Evolutionary conservation across 2,329 filamentous ascomycete genomes (phyloP).

Genomic region (Botrytis deweyae): DNA sequence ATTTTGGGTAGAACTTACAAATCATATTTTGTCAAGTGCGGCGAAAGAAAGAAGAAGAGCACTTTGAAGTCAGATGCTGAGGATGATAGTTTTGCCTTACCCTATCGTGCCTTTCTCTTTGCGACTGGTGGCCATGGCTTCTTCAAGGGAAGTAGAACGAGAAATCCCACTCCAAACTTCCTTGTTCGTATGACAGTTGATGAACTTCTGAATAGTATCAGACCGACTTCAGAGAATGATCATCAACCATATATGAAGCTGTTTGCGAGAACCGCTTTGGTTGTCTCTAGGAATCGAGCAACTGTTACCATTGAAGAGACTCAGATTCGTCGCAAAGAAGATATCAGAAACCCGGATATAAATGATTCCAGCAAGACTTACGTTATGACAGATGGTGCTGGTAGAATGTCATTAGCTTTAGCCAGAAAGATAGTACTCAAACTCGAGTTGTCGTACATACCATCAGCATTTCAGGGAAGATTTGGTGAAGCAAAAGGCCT

Average conservation of each 20-base stretch:
- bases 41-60: constrained; percentile 38
- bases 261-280: constrained; percentile 58
- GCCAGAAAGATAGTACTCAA: constrained; percentile 51
- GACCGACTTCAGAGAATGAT: constrained; percentile 48
- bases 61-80: constrained; percentile 42
- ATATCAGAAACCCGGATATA: constrained; percentile 23
- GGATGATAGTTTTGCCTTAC: constrained; percentile 38
- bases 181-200: constrained; percentile 39
- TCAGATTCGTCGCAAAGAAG: constrained; percentile 46
- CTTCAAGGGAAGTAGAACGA: background rate
- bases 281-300: constrained; percentile 45
- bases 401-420: constrained; percentile 60
- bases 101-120: constrained; percentile 54
- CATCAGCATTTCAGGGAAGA: constrained; percentile 66
- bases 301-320: constrained; percentile 45
- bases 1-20: constrained; percentile 37
- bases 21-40: constrained; percentile 35
- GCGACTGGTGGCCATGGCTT: constrained; percentile 47
- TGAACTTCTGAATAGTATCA: constrained; percentile 53
- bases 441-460: constrained; percentile 54
- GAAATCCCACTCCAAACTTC: background rate
- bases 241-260: constrained; percentile 53
- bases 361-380: constrained; percentile 30
- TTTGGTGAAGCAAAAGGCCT: constrained; percentile 74
- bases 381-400: constrained; percentile 68